Percentiles rank a stretch among this genome's conserved stretches.
Evolutionary conservation across 2,329 filamentous ascomycete genomes (phyloP).

Genomic region (Alternaria incomplexa): DNA sequence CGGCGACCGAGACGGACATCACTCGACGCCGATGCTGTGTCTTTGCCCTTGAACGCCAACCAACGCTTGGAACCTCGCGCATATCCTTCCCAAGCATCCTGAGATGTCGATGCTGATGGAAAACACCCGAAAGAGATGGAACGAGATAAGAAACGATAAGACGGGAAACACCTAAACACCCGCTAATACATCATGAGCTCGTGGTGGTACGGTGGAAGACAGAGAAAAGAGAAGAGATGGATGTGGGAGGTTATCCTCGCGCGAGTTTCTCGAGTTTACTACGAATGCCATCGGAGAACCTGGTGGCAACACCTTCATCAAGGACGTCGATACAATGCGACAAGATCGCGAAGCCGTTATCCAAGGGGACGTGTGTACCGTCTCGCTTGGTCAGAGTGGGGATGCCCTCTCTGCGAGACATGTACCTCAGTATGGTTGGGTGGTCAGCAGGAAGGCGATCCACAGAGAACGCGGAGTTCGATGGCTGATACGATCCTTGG

Average conservation of each 20-base stretch:
- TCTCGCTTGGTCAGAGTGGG: conserved; percentile 60
- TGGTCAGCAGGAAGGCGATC: conserved; percentile 60
- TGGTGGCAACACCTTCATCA: conserved; percentile 59
- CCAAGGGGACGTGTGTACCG: conserved; percentile 55
- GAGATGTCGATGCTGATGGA: conserved; percentile 19
- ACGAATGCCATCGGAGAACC: conserved; percentile 62
- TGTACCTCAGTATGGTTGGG: conserved; percentile 57
- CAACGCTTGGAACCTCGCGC: background rate
- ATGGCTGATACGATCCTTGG: conserved; percentile 43
- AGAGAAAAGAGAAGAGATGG: conserved; percentile 4
- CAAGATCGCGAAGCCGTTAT: conserved; percentile 57
- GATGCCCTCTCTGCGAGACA: conserved; percentile 60
- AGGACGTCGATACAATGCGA: conserved; percentile 60
- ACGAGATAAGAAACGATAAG: background rate
- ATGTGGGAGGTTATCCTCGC: conserved; percentile 26
- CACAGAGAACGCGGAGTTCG: conserved; percentile 55
- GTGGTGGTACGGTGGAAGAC: background rate
- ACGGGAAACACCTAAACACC: conserved; percentile 7
- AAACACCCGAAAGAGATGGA: conserved; percentile 22
- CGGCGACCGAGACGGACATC: conserved; percentile 6
- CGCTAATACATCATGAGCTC: conserved; percentile 6
- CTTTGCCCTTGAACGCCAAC: conserved; percentile 15
- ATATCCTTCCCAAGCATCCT: conserved; percentile 18
- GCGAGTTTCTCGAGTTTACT: conserved; percentile 59
- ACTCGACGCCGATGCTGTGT: conserved; percentile 7